phyloP scores from a whole-genome alignment of 1,139 yeast species.

The Debaryomyces sp. region DNA sequence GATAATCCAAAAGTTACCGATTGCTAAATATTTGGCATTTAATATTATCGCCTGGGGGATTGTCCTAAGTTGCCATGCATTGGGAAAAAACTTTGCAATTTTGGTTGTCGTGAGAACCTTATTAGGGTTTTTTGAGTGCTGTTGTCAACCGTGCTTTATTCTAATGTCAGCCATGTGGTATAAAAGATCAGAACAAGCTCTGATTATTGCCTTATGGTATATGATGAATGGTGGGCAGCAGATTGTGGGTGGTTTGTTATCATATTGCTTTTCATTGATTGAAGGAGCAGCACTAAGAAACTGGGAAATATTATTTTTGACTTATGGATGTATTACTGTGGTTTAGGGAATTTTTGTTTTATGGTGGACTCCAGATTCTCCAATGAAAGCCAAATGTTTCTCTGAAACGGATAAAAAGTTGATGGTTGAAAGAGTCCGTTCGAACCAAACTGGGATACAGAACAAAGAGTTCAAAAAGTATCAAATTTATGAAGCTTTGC shows the following conservation, averaged over 20 bases:
- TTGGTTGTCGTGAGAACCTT: slow-evolving; percentile 35
- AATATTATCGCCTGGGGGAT: slow-evolving; percentile 35
- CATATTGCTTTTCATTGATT: slow-evolving; percentile 14
- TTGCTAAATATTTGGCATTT: slow-evolving; percentile 27
- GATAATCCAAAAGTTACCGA: slow-evolving; percentile 40
- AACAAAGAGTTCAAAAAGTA: slow-evolving; percentile 9
- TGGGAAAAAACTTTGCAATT: slow-evolving; percentile 32
- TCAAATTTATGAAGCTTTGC: slow-evolving; percentile 13
- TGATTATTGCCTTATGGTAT: slow-evolving; percentile 32
- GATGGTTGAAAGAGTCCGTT: slow-evolving; percentile 14
- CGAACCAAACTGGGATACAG: slow-evolving; percentile 15
- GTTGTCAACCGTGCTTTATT: slow-evolving; percentile 42
- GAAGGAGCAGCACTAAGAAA: slow-evolving; percentile 12
- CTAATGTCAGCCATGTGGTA: slow-evolving; percentile 33
- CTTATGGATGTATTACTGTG: slow-evolving; percentile 21
- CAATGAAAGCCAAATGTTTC: slow-evolving; percentile 16
- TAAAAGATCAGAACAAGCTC: slow-evolving; percentile 25
- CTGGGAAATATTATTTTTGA: slow-evolving; percentile 24
- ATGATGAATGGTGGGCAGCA: neutral
- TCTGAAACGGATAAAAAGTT: slow-evolving; percentile 17
- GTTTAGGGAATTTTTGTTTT: neutral
- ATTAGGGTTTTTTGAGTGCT: slow-evolving; percentile 36
- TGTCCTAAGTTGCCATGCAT: slow-evolving; percentile 27
- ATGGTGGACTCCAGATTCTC: slow-evolving; percentile 12
- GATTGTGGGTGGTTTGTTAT: slow-evolving; percentile 11